These are phyloP conservation scores for Clarireedia paspali DNA, from an alignment of 2,329 filamentous ascomycete species.

Conservation along the genomic window DNA sequence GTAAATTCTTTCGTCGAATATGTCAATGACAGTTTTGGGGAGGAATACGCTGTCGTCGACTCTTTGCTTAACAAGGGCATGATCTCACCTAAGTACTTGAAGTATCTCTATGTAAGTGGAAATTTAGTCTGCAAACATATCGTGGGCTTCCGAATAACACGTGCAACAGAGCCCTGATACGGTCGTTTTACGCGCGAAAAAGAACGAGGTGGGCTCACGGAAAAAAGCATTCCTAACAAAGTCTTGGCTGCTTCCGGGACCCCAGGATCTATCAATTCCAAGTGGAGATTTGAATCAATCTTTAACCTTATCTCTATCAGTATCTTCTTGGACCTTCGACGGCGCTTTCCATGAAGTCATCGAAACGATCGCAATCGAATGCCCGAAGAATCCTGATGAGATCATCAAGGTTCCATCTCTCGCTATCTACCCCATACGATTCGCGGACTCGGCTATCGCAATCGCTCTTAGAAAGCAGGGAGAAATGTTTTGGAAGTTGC, in stretches of 20 bases:
- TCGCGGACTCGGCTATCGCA: constrained; percentile 2
- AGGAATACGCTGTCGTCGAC: constrained; percentile 7
- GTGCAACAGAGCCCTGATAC: constrained; percentile 4
- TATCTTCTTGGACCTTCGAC: constrained; percentile 9
- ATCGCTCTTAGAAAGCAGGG: constrained; percentile 7
- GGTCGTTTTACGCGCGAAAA: not conserved
- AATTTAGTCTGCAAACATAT: not conserved
- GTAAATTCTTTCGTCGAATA: constrained; percentile 9
- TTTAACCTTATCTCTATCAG: not conserved
- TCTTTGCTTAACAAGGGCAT: constrained; percentile 1
- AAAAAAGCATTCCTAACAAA: constrained; percentile 4
- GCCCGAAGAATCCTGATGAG: constrained; percentile 1
- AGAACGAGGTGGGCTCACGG: not conserved
- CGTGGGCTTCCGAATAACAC: not conserved
- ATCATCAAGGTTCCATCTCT: constrained; percentile 5
- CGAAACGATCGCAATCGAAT: constrained; percentile 1
- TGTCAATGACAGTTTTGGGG: constrained; percentile 5
- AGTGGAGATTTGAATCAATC: not conserved
- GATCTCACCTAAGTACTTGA: constrained; percentile 1
- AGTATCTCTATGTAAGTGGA: constrained; percentile 3
- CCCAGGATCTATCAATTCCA: not conserved
- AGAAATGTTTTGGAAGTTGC: constrained; percentile 11
- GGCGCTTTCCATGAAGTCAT: constrained; percentile 1
- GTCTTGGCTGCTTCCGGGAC: constrained; percentile 1
- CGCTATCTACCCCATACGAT: constrained; percentile 1